Conservation (phyloP, 1,284 basidiomycete genomes). For the Ustilago loliicola region DNA sequence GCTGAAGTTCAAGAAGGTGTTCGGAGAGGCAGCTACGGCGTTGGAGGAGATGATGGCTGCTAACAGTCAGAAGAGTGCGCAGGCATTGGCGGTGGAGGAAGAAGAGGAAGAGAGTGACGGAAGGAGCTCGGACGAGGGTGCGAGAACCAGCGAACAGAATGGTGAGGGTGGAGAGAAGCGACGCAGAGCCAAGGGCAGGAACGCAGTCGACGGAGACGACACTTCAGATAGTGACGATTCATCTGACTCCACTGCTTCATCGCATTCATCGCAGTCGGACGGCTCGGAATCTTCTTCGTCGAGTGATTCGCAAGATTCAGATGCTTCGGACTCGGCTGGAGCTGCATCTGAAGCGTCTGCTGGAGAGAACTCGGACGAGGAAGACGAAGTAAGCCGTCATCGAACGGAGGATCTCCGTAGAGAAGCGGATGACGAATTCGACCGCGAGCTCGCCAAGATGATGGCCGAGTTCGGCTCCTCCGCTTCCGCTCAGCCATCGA, state of each 20-base stretch:
- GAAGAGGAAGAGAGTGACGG: slow-evolving; percentile 40
- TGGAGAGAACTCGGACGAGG: slow-evolving; percentile 39
- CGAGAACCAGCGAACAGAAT: slow-evolving; percentile 69
- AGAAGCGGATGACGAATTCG: slow-evolving; percentile 92
- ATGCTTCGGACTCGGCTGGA: slow-evolving; percentile 17
- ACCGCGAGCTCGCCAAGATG: slow-evolving; percentile 94
- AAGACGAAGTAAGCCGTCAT: slow-evolving; percentile 36
- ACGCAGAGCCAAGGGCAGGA: slow-evolving; percentile 76
- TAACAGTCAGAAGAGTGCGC: slow-evolving; percentile 24
- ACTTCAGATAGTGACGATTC: slow-evolving; percentile 23
- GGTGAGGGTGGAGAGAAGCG: slow-evolving; percentile 73
- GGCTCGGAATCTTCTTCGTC: slow-evolving; percentile 20
- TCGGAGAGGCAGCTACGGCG: slow-evolving; percentile 85
- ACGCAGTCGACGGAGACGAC: slow-evolving; percentile 73
- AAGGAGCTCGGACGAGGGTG: slow-evolving; percentile 33
- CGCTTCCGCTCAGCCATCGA: background rate
- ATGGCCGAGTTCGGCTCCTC: slow-evolving; percentile 76
- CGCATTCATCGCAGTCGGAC: slow-evolving; percentile 17
- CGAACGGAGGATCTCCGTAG: slow-evolving; percentile 73
- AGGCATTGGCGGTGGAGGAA: slow-evolving; percentile 7
- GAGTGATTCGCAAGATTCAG: slow-evolving; percentile 8
- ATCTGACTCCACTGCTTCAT: slow-evolving; percentile 19
- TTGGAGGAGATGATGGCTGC: slow-evolving; percentile 88
- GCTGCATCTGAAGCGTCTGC: slow-evolving; percentile 21
- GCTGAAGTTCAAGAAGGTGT: slow-evolving; percentile 76